phyloP scores from a whole-genome alignment of 495 filamentous ascomycete genomes.

The Lindgomyces ingoldianus region DNA sequence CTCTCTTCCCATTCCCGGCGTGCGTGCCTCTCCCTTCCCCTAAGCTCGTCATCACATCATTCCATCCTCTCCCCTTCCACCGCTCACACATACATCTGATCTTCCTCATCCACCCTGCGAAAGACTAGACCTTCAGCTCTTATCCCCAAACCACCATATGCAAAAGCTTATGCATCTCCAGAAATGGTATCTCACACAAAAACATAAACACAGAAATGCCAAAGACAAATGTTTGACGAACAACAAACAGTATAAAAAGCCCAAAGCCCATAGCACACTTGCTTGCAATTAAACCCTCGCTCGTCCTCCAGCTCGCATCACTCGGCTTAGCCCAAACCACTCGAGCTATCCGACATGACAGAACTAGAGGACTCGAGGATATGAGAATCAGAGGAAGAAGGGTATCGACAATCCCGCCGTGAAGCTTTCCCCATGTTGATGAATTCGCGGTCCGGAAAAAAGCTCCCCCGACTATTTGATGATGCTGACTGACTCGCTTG shows the following conservation, averaged over 20 bases:
- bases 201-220: slow-evolving; percentile 7
- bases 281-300: not conserved
- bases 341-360: too few species aligned
- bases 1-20: not conserved
- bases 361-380: not conserved
- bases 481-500: not conserved
- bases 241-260: too few species aligned
- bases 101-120: too few species aligned
- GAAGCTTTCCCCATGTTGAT: slow-evolving; percentile 7
- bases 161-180: not conserved
- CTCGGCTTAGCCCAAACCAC: not conserved
- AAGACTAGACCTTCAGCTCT: slow-evolving; percentile 17
- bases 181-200: not conserved
- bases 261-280: too few species aligned
- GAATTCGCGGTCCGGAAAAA: not conserved
- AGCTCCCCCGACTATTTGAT: not conserved
- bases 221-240: not conserved
- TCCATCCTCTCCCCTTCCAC: not conserved
- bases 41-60: too few species aligned
- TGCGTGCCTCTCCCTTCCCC: not conserved
- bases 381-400: slow-evolving; percentile 7
- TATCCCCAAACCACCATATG: slow-evolving; percentile 17
- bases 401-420: slow-evolving; percentile 27
- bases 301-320: not conserved
- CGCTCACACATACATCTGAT: not conserved